Conservation (phyloP, 1,139 yeast species). For the Yamadazyma oceani region DNA sequence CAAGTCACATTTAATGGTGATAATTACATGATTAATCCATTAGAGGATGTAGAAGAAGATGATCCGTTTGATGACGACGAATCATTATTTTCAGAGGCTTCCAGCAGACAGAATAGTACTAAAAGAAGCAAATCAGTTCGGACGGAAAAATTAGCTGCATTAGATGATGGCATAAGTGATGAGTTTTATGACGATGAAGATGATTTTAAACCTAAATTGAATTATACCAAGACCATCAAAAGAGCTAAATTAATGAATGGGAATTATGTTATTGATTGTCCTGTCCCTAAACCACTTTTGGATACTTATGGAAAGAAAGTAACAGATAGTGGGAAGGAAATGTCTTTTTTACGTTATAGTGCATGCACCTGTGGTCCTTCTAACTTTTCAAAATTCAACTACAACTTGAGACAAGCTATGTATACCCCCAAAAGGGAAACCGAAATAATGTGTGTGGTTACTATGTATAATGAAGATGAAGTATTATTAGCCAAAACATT, state of each 20-base stretch:
- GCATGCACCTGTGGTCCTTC: conserved; percentile 83
- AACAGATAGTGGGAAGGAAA: conserved; percentile 57
- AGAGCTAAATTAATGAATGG: conserved; percentile 63
- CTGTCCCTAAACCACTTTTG: conserved; percentile 62
- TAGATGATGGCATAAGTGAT: conserved; percentile 10
- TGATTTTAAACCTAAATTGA: conserved; percentile 43
- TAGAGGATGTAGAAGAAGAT: conserved; percentile 42
- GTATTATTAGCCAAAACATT: conserved; percentile 68
- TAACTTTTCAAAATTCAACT: conserved; percentile 55
- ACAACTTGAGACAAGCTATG: conserved; percentile 65
- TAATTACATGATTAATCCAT: conserved; percentile 41
- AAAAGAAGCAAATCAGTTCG: conserved; percentile 20
- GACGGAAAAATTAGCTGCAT: conserved; percentile 2
- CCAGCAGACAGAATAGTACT: conserved; percentile 37
- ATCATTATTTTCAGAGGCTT: conserved; percentile 44
- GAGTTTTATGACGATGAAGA: conserved; percentile 31
- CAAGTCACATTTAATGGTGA: conserved; percentile 35
- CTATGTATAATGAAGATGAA: conserved; percentile 83
- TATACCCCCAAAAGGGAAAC: conserved; percentile 69
- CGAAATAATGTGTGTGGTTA: conserved; percentile 70
- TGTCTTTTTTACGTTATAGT: conserved; percentile 74
- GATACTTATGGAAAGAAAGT: conserved; percentile 52
- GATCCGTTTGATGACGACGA: conserved; percentile 50
- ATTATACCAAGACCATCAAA: conserved; percentile 49
- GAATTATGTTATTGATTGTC: conserved; percentile 76